Evolutionary conservation across 2,329 filamentous ascomycete species (phyloP).

Genomic region (Fusarium brevicatenulatum): DNA sequence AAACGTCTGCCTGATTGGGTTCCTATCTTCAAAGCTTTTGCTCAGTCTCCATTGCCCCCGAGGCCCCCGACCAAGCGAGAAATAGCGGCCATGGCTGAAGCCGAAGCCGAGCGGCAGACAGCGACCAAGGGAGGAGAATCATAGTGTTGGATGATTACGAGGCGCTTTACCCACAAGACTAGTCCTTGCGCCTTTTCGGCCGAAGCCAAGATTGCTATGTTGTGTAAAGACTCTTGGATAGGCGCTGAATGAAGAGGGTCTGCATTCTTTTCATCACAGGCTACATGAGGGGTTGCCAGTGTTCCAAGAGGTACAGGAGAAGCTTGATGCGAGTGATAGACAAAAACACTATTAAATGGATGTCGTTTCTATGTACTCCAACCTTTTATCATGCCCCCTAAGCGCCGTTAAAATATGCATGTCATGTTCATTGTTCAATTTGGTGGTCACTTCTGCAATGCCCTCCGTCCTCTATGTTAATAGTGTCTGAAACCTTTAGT

Average conservation of each 20-base stretch:
- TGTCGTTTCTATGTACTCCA: not conserved
- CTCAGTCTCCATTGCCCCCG: not conserved
- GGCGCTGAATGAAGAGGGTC: not conserved
- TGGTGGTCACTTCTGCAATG: accelerated
- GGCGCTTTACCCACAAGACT: not conserved
- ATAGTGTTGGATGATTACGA: not conserved
- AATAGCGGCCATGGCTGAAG: not conserved
- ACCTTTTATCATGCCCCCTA: not conserved
- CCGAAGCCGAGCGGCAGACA: not conserved
- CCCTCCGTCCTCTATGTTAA: too few relatives aligned
- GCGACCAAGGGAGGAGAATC: not conserved
- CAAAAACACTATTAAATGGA: not conserved
- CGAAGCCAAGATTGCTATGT: not conserved
- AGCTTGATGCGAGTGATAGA: not conserved
- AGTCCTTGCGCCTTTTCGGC: not conserved
- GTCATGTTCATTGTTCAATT: not conserved
- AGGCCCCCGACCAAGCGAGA: not conserved
- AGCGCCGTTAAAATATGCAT: not conserved
- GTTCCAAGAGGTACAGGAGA: not conserved
- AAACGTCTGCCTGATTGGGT: constrained; percentile 2
- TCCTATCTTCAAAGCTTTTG: constrained; percentile 1
- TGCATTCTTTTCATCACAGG: not conserved
- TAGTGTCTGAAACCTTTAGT: not conserved
- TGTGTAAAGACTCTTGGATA: not conserved
- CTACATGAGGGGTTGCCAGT: too few relatives aligned